phyloP scores from a whole-genome alignment of 805 yeast genomes.

The Candida insectorum region DNA sequence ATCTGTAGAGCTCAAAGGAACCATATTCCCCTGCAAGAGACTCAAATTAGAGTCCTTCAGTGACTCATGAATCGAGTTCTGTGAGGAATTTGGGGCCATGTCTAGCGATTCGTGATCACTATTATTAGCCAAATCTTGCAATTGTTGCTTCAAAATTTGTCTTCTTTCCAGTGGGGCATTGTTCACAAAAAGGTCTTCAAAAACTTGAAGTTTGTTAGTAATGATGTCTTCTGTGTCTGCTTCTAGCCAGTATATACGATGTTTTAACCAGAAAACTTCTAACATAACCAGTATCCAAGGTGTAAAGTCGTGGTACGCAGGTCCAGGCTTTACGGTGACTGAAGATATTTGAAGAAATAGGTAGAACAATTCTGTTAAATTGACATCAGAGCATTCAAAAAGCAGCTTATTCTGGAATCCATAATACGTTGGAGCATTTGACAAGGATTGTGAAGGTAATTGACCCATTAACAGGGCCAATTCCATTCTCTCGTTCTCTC shows the following conservation, averaged over 20 bases:
- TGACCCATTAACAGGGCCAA: not conserved
- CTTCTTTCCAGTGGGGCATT: not conserved
- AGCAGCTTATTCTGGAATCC: conserved; percentile 10
- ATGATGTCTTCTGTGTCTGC: too few relatives aligned
- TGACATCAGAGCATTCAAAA: conserved; percentile 8
- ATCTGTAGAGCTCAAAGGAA: too few relatives aligned
- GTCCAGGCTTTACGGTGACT: conserved; percentile 5
- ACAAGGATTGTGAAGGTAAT: not conserved
- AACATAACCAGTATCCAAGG: conserved; percentile 2
- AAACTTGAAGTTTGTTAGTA: conserved; percentile 2
- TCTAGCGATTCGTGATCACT: too few relatives aligned
- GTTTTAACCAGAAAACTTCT: too few relatives aligned
- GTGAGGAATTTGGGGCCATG: too few relatives aligned
- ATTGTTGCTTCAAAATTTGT: not conserved
- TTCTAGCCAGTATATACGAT: too few relatives aligned
- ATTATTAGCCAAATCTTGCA: too few relatives aligned
- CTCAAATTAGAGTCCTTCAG: too few relatives aligned
- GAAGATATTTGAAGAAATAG: conserved; percentile 9
- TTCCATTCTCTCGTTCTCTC: not conserved
- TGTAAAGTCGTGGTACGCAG: conserved; percentile 10
- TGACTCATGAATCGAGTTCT: not conserved
- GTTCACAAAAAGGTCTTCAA: conserved; percentile 3
- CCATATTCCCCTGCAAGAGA: too few relatives aligned
- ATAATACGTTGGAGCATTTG: conserved; percentile 2
- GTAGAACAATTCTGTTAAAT: conserved; percentile 9